A percentile compares a stretch with the other conserved stretches of the same genome.
phyloP scores from a whole-genome alignment of 352 stramenopile genomes.

The Plasmopara viticola region DNA sequence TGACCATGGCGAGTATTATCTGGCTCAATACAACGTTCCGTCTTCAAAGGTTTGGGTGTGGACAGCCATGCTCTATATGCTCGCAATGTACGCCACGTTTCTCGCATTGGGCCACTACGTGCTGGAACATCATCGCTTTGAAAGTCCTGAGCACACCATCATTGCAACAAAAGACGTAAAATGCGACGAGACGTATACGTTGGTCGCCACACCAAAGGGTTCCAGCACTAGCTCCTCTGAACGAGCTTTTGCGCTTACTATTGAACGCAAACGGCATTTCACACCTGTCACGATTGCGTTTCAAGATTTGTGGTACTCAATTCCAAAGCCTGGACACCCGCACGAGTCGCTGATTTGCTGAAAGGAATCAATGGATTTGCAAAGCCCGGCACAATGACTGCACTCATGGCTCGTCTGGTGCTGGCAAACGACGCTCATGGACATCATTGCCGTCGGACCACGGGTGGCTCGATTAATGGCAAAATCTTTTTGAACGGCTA shows the following conservation, averaged over 20 bases:
- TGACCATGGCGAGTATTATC: conserved; percentile 31
- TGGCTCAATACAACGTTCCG: conserved; percentile 24
- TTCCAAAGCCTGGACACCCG: conserved; percentile 25
- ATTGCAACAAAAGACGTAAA: conserved; percentile 20
- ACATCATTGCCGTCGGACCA: conserved; percentile 84
- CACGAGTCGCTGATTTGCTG: conserved; percentile 60
- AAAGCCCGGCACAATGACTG: conserved; percentile 65
- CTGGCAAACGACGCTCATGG: conserved; percentile 87
- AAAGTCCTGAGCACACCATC: conserved; percentile 21
- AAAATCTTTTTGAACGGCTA: conserved; percentile 46
- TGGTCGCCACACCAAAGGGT: conserved; percentile 16
- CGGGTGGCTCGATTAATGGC: conserved; percentile 49
- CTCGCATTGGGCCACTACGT: conserved; percentile 19
- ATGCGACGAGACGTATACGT: conserved; percentile 12
- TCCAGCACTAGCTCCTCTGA: conserved; percentile 8
- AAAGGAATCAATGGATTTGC: conserved; percentile 39
- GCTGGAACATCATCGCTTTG: conserved; percentile 28
- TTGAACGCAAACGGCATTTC: conserved; percentile 26
- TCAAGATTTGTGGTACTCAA: conserved; percentile 37
- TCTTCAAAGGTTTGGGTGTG: conserved; percentile 28
- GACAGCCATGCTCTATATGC: conserved; percentile 28
- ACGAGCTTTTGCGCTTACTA: conserved; percentile 11
- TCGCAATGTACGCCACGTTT: conserved; percentile 22
- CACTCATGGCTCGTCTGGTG: conserved; percentile 77
- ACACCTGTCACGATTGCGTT: conserved; percentile 33